Evolutionary conservation across 2,329 filamentous ascomycete species (phyloP), one percentile per base, ranked within the genome.

Genomic region (Xenoacremonium recifei): DNA sequence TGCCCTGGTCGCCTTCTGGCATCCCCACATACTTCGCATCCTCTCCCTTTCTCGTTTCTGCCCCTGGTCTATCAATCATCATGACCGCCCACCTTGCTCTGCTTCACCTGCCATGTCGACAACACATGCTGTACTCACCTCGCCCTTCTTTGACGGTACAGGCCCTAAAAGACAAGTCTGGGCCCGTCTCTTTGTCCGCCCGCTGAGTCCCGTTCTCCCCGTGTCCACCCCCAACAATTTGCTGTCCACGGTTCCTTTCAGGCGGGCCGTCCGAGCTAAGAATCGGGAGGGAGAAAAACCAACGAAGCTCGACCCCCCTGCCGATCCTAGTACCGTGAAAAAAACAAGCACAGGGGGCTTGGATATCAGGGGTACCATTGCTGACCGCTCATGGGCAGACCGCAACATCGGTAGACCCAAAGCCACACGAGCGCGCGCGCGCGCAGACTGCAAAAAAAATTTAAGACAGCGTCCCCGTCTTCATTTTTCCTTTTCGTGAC

Each of bases 291-390:
- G 7, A 37, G 49, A 16, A 46, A 48, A 53, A 45, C 48, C 51
- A 48, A 39, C 20, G 42, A 30, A 40, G 19, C 21, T 35, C 37
- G 36, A 29, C 35, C 31, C 54, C 54, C 54, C 53, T 58, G 54
- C 54, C 47, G 54, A 57, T 57, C 54, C 53, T 49, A 47, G 53
- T 25, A 48, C 53, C 38, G 44, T 32, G 34, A 43, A 47, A 44
- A 44, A 31, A 31, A 9, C 29, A 31, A 31, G 29, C 17, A 31
- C 29, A 31, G 29, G 29, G 32, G 29, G 12, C 17, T 31, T 11
- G 6, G 29, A 31, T 40, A 36, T 37, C 37, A 39, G 37, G 37
- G 37, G 37, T 39, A 27, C n/a, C 11, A 25, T 21, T 21, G 37
- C 37, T 33, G 37, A 39, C 37, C 37, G 29, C 29, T 31, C 29